Percentiles rank a stretch among this genome's conserved stretches.
phyloP scores from a whole-genome alignment of 345 rosid genomes.

The Hibiscus syriacus region DNA sequence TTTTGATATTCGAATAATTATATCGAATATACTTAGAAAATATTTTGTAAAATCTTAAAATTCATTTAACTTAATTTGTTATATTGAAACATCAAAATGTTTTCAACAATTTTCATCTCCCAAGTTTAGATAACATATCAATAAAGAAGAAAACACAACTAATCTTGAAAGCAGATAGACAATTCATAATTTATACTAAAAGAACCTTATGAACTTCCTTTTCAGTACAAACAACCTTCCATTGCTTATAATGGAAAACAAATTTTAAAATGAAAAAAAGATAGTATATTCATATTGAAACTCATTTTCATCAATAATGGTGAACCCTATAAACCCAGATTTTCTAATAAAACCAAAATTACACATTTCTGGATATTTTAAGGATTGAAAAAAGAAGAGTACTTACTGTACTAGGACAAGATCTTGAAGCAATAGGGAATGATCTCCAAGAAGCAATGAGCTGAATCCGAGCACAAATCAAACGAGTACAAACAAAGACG shows the following conservation, averaged over 20 bases:
- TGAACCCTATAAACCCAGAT: background rate
- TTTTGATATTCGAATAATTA: too few relatives aligned
- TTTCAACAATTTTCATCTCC: background rate
- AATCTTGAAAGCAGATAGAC: background rate
- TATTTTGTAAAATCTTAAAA: too few relatives aligned
- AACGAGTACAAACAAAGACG: constrained; percentile 67
- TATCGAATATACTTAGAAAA: too few relatives aligned
- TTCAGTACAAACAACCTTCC: background rate
- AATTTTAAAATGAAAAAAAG: too few relatives aligned
- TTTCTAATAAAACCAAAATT: background rate
- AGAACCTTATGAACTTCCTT: background rate
- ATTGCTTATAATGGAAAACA: background rate
- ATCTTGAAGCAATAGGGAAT: constrained; percentile 47
- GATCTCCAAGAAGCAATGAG: constrained; percentile 51
- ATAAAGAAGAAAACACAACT: background rate
- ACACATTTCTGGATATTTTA: background rate
- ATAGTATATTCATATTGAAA: too few relatives aligned
- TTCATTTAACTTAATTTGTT: too few relatives aligned
- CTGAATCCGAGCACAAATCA: constrained; percentile 67
- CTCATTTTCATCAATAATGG: background rate
- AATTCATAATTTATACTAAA: background rate
- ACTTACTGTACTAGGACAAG: constrained; percentile 56
- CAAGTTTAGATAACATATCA: background rate
- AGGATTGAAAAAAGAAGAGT: background rate
- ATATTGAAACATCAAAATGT: too few relatives aligned